These are phyloP conservation scores for Myochromella boudieri DNA, from an alignment of 768 basidiomycete species.

Conservation along the genomic window DNA sequence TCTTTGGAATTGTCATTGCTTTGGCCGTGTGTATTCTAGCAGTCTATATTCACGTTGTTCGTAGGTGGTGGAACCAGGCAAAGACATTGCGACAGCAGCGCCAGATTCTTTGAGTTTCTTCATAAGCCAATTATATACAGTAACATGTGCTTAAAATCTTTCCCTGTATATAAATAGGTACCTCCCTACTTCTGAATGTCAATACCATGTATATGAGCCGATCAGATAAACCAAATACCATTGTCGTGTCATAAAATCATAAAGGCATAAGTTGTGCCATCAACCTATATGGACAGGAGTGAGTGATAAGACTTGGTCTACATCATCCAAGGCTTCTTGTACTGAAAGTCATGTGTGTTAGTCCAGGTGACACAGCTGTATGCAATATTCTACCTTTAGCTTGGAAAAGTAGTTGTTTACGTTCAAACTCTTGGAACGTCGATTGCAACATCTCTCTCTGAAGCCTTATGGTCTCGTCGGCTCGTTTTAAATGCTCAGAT, in stretches of 20 bases:
- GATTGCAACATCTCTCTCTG: conserved; percentile 38
- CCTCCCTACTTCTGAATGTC: too few species aligned
- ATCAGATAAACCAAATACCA: too few species aligned
- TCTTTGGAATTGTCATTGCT: conserved; percentile 57
- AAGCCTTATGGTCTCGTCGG: conserved; percentile 40
- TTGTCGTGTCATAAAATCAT: not conserved
- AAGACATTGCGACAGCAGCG: conserved; percentile 35
- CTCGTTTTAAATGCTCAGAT: conserved; percentile 41
- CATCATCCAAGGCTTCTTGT: conserved; percentile 41
- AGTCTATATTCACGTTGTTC: conserved; percentile 45
- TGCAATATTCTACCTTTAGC: conserved; percentile 37
- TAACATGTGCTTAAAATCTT: too few species aligned
- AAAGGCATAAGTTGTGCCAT: not conserved
- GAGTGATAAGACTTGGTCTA: conserved; percentile 34
- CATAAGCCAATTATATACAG: too few species aligned
- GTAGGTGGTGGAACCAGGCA: conserved; percentile 64
- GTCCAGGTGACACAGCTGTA: not conserved
- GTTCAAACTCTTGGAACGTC: conserved; percentile 42
- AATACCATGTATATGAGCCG: too few species aligned
- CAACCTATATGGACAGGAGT: conserved; percentile 18
- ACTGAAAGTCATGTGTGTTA: conserved; percentile 24
- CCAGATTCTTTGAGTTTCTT: conserved; percentile 1
- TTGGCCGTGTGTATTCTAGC: conserved; percentile 43
- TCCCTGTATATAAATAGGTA: too few species aligned
- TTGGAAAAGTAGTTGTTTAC: conserved; percentile 39